phyloP scores from a whole-genome alignment of 257 asterid species.

The Haberlea rhodopensis region DNA sequence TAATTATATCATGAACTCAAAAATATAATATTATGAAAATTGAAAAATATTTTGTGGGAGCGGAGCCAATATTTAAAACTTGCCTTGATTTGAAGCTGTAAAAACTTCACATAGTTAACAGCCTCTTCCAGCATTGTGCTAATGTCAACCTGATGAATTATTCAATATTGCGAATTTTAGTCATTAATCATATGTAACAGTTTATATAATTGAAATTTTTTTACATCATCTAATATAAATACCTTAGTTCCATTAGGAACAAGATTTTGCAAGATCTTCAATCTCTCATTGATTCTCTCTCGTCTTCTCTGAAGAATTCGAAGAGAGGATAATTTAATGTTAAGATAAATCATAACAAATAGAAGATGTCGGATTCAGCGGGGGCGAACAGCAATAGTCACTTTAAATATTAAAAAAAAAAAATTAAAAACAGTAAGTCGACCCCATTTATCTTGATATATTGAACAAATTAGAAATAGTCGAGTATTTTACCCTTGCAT shows the following conservation, averaged over 20 bases:
- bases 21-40: too few species aligned
- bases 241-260: conserved; percentile 93
- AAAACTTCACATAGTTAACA: conserved; percentile 73
- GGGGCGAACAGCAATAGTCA: too few species aligned
- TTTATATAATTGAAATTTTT: not conserved
- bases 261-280: conserved; percentile 81
- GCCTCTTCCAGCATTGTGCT: conserved; percentile 99
- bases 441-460: not conserved
- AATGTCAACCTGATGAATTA: conserved; percentile 55
- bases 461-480: not conserved
- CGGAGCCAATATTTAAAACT: not conserved
- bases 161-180: not conserved
- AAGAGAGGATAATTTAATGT: conserved; percentile 12
- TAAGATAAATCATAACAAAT: not conserved
- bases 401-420: too few species aligned
- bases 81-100: conserved; percentile 95
- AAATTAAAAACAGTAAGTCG: too few species aligned
- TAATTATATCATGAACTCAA: too few species aligned
- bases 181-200: not conserved
- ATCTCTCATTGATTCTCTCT: conserved; percentile 79
- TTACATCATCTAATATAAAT: not conserved
- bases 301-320: conserved; percentile 62
- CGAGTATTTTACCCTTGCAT: conserved; percentile 66
- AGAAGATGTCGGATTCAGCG: not conserved
- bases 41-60: too few species aligned